These are phyloP conservation scores for Cladochytrium replicatum DNA, from an alignment of 192 early-diverging fungal species.

Conservation along the genomic window DNA sequence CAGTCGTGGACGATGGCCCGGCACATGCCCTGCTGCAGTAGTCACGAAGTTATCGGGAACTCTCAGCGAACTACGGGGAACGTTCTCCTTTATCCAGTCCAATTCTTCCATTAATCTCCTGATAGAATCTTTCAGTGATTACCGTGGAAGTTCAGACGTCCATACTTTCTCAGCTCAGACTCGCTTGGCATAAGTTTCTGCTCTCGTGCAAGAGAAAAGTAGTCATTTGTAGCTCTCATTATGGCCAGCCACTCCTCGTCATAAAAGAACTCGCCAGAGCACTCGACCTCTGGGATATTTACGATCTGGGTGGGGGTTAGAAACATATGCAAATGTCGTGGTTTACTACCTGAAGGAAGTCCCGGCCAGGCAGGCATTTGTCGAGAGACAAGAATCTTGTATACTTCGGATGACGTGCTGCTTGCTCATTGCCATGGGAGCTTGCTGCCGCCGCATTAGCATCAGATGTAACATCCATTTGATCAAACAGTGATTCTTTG, in stretches of 20 bases:
- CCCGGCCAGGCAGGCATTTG: slow-evolving; percentile 71
- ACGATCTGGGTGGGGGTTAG: slow-evolving; percentile 6
- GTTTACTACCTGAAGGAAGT: slow-evolving; percentile 67
- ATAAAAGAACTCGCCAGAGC: slow-evolving; percentile 57
- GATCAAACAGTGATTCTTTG: no score
- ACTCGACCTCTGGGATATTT: slow-evolving; percentile 26
- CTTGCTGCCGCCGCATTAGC: neutral
- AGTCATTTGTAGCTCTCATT: slow-evolving; percentile 31
- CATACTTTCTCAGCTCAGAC: slow-evolving; percentile 30
- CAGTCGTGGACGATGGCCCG: neutral
- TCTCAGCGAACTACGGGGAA: slow-evolving; percentile 41
- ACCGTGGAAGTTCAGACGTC: neutral
- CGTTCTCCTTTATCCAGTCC: slow-evolving; percentile 53
- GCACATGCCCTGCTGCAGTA: slow-evolving; percentile 44
- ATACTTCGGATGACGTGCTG: neutral
- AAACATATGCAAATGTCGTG: neutral
- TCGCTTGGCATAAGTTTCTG: slow-evolving; percentile 44
- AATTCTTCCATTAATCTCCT: slow-evolving; percentile 50
- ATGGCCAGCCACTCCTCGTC: slow-evolving; percentile 54
- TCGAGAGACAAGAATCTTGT: slow-evolving; percentile 92
- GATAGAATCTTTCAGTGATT: neutral
- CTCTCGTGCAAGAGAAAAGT: slow-evolving; percentile 16
- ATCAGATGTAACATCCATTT: neutral
- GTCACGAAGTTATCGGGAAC: slow-evolving; percentile 74
- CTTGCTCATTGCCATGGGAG: neutral